Base-by-base conservation (phyloP, 179 eudicot genomes). In the Heliamphora pulchella region DNA sequence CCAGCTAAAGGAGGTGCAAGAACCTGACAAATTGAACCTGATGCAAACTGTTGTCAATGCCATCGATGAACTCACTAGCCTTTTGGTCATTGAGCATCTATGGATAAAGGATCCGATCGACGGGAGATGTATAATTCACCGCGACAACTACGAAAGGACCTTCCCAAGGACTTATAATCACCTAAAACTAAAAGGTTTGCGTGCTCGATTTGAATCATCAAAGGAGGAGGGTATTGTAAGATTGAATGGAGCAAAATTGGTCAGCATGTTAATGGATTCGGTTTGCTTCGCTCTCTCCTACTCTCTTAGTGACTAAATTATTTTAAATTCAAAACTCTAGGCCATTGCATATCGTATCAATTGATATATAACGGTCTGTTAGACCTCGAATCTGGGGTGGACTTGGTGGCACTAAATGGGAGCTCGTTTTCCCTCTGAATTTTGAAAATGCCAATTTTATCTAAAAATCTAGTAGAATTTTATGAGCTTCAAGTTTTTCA, bases 141-240 rank as follows among this genome's bases (percentile, higher is more conserved):
- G 69, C 2, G 80, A 84, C n/a, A 75, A 59, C 51, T 89, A 86
- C 47, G 74, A 78, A n/a, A 84, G 80, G 55, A 67, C 54, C 10
- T 77, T 81, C 71, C 31, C 85, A 4, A 43, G 79, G 31, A 15
- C 81, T 20, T 76, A 31, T 31, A 31, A 7, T 20, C 80, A 71
- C 43, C 41, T 75, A 5, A 77, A 74, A 70, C 54, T 31, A 31
- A 31, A 31, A 31, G 39, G 17, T 68, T 75, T 54, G 9, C 8
- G 72, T 46, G 62, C 89, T 6, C 82, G 86, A 54, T 61, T 82
- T 39, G 91, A 89, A 50, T 84, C 86, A 64, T 85, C 91, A 5
- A 89, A 81, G 76, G 83, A 87, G 69, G 78, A 80, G 10, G 87
- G 74, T 11, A 75, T 86, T 46, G 89, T 87, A 48, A 80, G 77